A percentile compares a stretch with the other conserved stretches of the same genome.
Conservation (phyloP, 345 rosid genomes). For the Populus nigra region DNA sequence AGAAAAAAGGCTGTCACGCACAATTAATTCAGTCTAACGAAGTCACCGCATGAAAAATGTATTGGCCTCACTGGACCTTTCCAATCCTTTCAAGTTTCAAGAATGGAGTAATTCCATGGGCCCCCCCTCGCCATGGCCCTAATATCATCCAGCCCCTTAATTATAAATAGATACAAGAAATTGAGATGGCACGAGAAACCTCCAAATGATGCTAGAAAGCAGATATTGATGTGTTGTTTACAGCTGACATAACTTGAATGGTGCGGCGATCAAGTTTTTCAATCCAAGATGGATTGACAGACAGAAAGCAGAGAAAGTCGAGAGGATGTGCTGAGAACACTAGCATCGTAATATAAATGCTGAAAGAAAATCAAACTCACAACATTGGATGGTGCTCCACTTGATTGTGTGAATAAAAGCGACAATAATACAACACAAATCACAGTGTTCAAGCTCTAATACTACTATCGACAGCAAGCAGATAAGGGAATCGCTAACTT, state of each 20-base stretch:
- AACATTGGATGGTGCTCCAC: not conserved
- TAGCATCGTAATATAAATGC: not conserved
- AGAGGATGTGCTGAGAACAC: not conserved
- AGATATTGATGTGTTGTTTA: not conserved
- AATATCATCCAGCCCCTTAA: not conserved
- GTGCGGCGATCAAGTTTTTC: not conserved
- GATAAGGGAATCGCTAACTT: not conserved
- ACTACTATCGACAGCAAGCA: slow-evolving; percentile 15
- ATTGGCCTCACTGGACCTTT: not conserved
- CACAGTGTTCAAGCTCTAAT: slow-evolving; percentile 11
- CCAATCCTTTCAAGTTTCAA: not conserved
- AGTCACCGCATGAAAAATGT: not conserved
- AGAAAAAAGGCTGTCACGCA: not conserved
- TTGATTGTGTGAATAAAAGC: not conserved
- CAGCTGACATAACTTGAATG: not conserved
- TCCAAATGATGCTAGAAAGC: not conserved
- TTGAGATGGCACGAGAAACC: not conserved
- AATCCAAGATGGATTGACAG: not conserved
- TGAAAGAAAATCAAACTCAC: not conserved
- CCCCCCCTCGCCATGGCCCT: not conserved
- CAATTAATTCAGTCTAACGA: not conserved
- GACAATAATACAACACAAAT: not conserved
- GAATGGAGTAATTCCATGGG: not conserved
- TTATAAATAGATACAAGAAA: no score
- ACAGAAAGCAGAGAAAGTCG: not conserved